Conservation (phyloP, 2,329 filamentous ascomycete genomes). For the Pestalotiopsis sp. region DNA sequence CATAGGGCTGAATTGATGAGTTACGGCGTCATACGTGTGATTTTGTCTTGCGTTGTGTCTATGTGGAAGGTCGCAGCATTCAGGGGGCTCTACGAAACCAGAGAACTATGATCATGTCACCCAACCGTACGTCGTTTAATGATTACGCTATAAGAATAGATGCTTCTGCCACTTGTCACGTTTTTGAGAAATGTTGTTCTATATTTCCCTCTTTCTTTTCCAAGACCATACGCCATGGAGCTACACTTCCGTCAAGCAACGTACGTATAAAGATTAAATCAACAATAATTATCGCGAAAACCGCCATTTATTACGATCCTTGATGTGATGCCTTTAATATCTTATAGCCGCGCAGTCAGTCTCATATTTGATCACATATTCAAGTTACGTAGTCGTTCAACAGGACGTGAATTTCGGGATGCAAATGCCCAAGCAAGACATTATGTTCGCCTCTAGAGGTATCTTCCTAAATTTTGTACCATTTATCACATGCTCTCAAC, state of each 20-base stretch:
- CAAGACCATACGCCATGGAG: not conserved
- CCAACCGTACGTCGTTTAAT: conserved; percentile 9
- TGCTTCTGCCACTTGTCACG: not conserved
- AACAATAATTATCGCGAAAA: not conserved
- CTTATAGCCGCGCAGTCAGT: not conserved
- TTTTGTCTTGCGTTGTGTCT: conserved; percentile 16
- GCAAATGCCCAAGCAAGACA: not conserved
- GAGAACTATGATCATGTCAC: conserved; percentile 12
- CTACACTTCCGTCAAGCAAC: not conserved
- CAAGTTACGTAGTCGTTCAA: not conserved
- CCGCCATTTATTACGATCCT: too few species aligned
- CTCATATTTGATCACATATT: not conserved
- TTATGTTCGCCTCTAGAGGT: not conserved
- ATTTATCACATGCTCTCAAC: not conserved
- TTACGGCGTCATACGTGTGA: conserved; percentile 35
- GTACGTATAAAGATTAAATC: not conserved
- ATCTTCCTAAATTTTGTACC: not conserved
- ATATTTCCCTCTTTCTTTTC: not conserved
- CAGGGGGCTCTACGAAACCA: conserved; percentile 13
- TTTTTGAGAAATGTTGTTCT: not conserved
- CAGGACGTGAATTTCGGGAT: not conserved
- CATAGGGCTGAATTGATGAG: conserved; percentile 35
- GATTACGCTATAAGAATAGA: not conserved
- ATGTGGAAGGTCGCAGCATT: conserved; percentile 19
- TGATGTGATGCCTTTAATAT: too few species aligned